A percentile compares a stretch with the other conserved stretches of the same genome.
Evolutionary conservation across 2,329 filamentous ascomycete genomes (phyloP).

Genomic region (Diplodia seriata): DNA sequence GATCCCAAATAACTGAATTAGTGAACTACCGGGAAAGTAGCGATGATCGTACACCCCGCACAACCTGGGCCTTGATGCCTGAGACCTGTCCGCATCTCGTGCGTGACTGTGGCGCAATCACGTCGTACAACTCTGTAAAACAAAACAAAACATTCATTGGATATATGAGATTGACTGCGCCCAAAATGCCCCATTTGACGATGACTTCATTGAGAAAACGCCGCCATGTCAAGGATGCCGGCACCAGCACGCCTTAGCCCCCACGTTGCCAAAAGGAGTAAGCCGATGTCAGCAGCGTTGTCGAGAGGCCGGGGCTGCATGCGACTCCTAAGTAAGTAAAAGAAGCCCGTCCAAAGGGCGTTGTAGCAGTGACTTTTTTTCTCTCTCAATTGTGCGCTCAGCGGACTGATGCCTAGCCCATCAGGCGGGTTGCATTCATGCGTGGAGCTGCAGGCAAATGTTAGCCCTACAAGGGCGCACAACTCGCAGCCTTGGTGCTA

Average conservation of each 20-base stretch:
- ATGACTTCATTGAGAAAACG: neutral
- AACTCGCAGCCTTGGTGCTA: neutral
- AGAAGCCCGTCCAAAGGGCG: neutral
- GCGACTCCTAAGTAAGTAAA: neutral
- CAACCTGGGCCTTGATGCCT: neutral
- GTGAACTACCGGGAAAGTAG: neutral
- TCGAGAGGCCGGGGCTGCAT: neutral
- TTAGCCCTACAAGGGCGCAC: neutral
- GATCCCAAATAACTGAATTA: neutral
- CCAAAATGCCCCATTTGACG: neutral
- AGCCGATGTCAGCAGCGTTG: constrained; percentile 4
- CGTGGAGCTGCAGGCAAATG: constrained; percentile 14
- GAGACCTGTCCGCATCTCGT: neutral
- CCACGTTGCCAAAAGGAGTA: constrained; percentile 7
- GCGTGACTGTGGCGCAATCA: neutral
- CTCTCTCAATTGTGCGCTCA: neutral
- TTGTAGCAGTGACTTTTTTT: neutral
- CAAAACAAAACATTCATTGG: neutral
- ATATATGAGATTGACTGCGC: neutral
- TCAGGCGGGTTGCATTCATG: constrained; percentile 28
- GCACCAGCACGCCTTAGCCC: neutral
- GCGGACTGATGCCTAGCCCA: neutral
- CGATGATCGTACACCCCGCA: too few relatives aligned
- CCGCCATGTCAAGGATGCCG: neutral
- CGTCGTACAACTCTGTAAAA: neutral